Evolutionary conservation across 306 rosid genomes (phyloP).

Genomic region (Alnus glutinosa): DNA sequence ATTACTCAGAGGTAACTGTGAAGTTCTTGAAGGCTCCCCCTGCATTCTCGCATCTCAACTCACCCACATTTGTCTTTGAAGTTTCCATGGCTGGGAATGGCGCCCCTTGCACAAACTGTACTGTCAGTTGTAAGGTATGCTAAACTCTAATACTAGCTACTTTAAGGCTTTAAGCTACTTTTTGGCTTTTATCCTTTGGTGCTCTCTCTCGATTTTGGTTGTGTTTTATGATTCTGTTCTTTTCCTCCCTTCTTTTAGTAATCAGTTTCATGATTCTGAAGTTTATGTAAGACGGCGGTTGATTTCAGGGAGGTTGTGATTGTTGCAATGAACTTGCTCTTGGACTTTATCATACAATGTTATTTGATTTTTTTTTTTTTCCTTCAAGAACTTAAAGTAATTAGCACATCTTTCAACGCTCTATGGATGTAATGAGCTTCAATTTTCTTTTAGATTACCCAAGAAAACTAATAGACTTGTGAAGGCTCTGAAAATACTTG

Average conservation of each 20-base stretch:
- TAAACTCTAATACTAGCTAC: conserved; percentile 8
- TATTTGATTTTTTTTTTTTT: no score
- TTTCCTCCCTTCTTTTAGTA: background rate
- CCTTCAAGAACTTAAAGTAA: no score
- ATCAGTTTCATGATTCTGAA: background rate
- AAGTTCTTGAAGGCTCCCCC: conserved; percentile 77
- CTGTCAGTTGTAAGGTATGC: conserved; percentile 76
- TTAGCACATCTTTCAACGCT: no score
- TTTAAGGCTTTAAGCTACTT: background rate
- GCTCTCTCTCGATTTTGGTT: no score
- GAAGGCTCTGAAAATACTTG: no score
- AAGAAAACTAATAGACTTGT: background rate
- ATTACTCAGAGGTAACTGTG: conserved; percentile 48
- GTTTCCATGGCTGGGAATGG: conserved; percentile 38
- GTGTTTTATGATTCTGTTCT: no score
- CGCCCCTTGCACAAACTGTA: conserved; percentile 48
- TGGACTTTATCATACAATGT: background rate
- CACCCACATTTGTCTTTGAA: conserved; percentile 71
- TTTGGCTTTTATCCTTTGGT: background rate
- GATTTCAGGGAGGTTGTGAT: background rate
- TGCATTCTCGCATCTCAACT: conserved; percentile 70
- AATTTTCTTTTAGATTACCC: no score
- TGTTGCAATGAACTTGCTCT: background rate
- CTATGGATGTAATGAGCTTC: no score
- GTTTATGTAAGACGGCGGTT: background rate